phyloP scores from a whole-genome alignment of 306 rosid genomes.

The Lotus japonicus region DNA sequence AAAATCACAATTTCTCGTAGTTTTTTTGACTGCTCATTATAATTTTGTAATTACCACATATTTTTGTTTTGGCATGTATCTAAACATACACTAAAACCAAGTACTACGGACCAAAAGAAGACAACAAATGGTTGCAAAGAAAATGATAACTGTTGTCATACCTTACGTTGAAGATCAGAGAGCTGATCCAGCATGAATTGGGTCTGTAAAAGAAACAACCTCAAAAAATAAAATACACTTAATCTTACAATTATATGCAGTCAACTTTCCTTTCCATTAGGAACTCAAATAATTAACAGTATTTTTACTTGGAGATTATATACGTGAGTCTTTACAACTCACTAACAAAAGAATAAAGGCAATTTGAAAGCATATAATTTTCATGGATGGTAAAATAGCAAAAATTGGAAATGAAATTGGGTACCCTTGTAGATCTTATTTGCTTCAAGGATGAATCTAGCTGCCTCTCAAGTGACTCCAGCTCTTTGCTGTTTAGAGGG shows the following conservation, averaged over 20 bases:
- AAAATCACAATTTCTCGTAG: too few relatives aligned
- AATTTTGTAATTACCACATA: too few relatives aligned
- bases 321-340: too few relatives aligned
- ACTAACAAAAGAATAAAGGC: too few relatives aligned
- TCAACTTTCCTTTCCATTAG: too few relatives aligned
- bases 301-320: too few relatives aligned
- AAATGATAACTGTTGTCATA: constrained; percentile 22
- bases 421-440: constrained; percentile 91
- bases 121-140: background rate
- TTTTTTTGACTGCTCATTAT: too few relatives aligned
- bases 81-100: too few relatives aligned
- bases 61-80: too few relatives aligned
- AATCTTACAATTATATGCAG: background rate
- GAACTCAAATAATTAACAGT: too few relatives aligned
- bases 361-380: too few relatives aligned
- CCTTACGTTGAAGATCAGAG: constrained; percentile 81
- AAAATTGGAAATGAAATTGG: background rate
- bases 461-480: constrained; percentile 93
- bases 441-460: constrained; percentile 87
- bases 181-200: constrained; percentile 90
- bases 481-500: constrained; percentile 79
- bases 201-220: constrained; percentile 45
- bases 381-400: too few relatives aligned
- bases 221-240: background rate
- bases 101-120: background rate